Conservation (phyloP, 1,139 yeast genomes). For the Diutina neorugosa region DNA sequence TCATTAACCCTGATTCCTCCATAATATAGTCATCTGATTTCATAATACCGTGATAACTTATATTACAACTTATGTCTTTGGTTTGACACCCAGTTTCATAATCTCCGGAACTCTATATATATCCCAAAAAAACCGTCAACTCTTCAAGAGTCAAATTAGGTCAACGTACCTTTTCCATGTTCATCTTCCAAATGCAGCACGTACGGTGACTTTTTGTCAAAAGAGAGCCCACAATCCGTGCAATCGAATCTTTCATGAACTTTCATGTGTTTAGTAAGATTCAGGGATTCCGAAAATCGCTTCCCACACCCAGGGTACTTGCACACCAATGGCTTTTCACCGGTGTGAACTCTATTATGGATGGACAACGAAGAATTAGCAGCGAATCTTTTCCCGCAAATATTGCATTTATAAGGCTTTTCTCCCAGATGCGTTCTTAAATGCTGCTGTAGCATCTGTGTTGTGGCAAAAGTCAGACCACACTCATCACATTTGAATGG, state of each 20-base stretch:
- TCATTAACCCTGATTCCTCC: too few species aligned
- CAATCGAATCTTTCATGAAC: slow-evolving; percentile 45
- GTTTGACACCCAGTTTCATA: not conserved
- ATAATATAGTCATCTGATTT: too few species aligned
- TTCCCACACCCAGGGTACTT: slow-evolving; percentile 73
- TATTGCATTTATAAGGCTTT: slow-evolving; percentile 36
- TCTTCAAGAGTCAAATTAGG: not conserved
- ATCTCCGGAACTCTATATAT: not conserved
- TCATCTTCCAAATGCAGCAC: not conserved
- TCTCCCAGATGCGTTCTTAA: slow-evolving; percentile 82
- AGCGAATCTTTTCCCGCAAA: slow-evolving; percentile 40
- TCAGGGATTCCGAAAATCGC: slow-evolving; percentile 80
- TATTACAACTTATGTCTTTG: not conserved
- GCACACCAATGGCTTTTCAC: slow-evolving; percentile 71
- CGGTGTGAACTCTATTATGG: slow-evolving; percentile 43
- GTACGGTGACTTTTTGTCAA: slow-evolving; percentile 28
- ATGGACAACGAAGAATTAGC: slow-evolving; percentile 43
- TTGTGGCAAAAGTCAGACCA: slow-evolving; percentile 58
- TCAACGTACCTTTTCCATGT: not conserved
- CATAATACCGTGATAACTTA: too few species aligned
- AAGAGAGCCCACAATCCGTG: slow-evolving; percentile 37
- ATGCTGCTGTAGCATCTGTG: slow-evolving; percentile 60
- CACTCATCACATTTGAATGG: slow-evolving; percentile 65
- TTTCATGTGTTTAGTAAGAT: slow-evolving; percentile 78
- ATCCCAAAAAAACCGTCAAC: not conserved